Evolutionary conservation across 306 rosid species (phyloP).

Genomic region (Cicer pinnatifidum): DNA sequence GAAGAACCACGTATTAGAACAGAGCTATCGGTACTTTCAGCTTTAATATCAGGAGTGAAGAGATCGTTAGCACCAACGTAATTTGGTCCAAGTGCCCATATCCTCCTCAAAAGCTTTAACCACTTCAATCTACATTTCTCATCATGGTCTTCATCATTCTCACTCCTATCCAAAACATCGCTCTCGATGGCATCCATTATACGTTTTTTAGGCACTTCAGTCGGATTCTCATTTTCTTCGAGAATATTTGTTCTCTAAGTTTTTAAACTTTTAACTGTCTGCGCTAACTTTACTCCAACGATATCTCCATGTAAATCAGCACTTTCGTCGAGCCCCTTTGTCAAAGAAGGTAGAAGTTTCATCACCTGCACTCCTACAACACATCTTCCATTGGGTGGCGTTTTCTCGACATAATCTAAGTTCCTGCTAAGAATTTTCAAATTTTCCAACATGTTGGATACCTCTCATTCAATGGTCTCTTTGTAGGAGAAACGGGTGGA

Average conservation of each 20-base stretch:
- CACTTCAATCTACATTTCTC: conserved; percentile 68
- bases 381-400: conserved; percentile 80
- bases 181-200: conserved; percentile 70
- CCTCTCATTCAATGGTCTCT: conserved; percentile 84
- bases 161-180: conserved; percentile 55
- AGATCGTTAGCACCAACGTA: conserved; percentile 81
- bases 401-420: conserved; percentile 70
- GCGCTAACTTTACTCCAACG: conserved; percentile 62
- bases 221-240: conserved; percentile 58
- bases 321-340: conserved; percentile 81
- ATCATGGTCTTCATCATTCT: conserved; percentile 56
- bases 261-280: conserved; percentile 53
- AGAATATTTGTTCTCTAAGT: conserved; percentile 45
- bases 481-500: conserved; percentile 84
- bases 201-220: conserved; percentile 61
- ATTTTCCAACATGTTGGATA: conserved; percentile 56
- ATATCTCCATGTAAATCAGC: conserved; percentile 65
- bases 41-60: conserved; percentile 64
- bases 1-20: conserved; percentile 62
- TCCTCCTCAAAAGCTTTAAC: conserved; percentile 73
- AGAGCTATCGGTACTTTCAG: conserved; percentile 48
- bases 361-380: conserved; percentile 71
- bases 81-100: conserved; percentile 90
- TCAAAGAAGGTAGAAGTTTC: conserved; percentile 72
- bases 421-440: conserved; percentile 58